These are phyloP conservation scores for Glebionis coronaria DNA, from an alignment of 129 eudicot species.

Conservation along the genomic window DNA sequence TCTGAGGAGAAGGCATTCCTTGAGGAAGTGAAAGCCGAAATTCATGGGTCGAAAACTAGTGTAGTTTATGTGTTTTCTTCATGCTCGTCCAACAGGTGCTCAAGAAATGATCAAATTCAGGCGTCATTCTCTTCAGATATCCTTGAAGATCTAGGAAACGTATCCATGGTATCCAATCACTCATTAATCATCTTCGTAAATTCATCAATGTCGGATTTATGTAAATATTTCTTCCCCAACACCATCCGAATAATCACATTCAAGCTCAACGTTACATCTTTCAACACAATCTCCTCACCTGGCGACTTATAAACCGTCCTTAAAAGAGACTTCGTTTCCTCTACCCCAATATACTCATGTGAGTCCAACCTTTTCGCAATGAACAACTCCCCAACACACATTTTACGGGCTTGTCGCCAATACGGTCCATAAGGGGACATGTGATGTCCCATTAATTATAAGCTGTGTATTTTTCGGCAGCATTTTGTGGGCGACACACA, in stretches of 20 bases:
- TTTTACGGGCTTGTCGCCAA: conserved; percentile 51
- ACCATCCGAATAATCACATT: conserved; percentile 43
- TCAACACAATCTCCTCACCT: conserved; percentile 20
- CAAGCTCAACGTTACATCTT: conserved; percentile 25
- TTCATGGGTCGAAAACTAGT: no score
- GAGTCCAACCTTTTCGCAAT: conserved; percentile 42
- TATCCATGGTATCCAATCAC: conserved; percentile 44
- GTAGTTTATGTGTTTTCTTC: no score
- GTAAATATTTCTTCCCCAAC: no score
- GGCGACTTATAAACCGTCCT: not conserved
- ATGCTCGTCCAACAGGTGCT: conserved; percentile 45
- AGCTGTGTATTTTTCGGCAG: conserved; percentile 53
- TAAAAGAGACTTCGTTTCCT: conserved; percentile 34
- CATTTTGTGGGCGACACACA: conserved; percentile 42
- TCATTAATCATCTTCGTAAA: conserved; percentile 45
- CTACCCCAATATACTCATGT: conserved; percentile 39
- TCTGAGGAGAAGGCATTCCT: no score
- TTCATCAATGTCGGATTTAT: conserved; percentile 20
- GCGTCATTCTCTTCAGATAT: conserved; percentile 54
- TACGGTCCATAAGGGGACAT: conserved; percentile 52
- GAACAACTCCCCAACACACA: conserved; percentile 46
- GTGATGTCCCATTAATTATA: conserved; percentile 43
- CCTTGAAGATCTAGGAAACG: conserved; percentile 46
- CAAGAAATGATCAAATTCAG: conserved; percentile 45
- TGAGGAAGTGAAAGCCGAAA: no score